Base-by-base conservation (phyloP, 1,139 yeast species). In the Geotrichum histeridarum region DNA sequence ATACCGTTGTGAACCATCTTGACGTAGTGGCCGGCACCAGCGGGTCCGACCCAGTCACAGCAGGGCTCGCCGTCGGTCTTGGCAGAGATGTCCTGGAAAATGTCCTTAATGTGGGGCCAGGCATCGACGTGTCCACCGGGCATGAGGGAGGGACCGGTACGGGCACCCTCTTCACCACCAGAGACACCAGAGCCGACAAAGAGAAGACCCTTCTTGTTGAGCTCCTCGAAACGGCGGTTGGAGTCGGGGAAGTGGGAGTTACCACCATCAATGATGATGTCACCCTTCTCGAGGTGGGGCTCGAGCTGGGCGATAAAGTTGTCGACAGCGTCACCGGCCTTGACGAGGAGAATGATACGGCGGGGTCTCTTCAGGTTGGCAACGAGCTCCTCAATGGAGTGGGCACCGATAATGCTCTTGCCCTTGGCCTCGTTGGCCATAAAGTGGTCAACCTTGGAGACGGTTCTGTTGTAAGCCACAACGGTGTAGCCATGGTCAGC, bases 1-100 rank as follows among this genome's bases (percentile, higher is more conserved):
- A 93, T 93, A 86, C 99, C 99, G 73, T 93, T 93, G 82, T 93
- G 99, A 65, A 93, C 99, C 99, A 93, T 93, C 82, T 93, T 93
- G 72, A 93, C 98, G 78, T 86, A 93, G 78, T 93, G 99, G 71
- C 99, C 99, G 54, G 98, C 83, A 75, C 99, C 99, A 57, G 95
- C 96, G 67, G 91, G 95, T 69, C 99, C 99, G 68, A 93, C 97
- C 99, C 99, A 93, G 82, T 93, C 99, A 78, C 99, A 93, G 79
- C 99, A 93, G 71, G 99, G 96, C 77, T 93, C 97, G 67, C 96
- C 97, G 70, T 93, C 97, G 60, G 95, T 75, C 80, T 93, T 89
- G 70, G 99, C 99, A 57, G 98, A 78, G 67, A 93, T 87, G 59
- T 91, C 82, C 79, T 93, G 99, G 90, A 93, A 91, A 69, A 93